Conservation (phyloP, 768 basidiomycete species). For the Termitomyces sp. region DNA sequence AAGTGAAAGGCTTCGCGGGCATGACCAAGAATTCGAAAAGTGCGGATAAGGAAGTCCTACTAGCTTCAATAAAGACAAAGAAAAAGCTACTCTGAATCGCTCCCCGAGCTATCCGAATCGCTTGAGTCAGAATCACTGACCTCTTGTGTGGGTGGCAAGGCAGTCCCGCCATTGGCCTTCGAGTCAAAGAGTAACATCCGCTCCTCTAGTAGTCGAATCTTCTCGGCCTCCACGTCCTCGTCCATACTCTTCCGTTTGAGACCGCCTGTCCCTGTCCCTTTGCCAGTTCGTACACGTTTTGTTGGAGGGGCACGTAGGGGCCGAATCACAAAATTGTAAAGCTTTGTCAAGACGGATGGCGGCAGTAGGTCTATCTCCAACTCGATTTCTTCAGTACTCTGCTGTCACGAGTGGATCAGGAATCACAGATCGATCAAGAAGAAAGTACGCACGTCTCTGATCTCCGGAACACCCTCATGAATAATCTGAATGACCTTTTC, state of each 20-base stretch:
- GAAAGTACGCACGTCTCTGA: constrained; percentile 73
- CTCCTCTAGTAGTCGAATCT: constrained; percentile 88
- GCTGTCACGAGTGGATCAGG: constrained; percentile 19
- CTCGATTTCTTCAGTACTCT: constrained; percentile 98
- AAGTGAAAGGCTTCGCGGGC: constrained; percentile 13
- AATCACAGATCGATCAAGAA: constrained; percentile 11
- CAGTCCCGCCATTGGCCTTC: constrained; percentile 37
- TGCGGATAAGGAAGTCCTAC: constrained; percentile 16
- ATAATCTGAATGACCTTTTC: constrained; percentile 95
- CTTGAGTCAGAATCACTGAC: constrained; percentile 82
- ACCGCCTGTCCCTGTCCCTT: constrained; percentile 86
- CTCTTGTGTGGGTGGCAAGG: constrained; percentile 39
- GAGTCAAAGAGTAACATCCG: constrained; percentile 83
- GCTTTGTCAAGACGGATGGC: constrained; percentile 79
- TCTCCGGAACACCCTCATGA: constrained; percentile 89
- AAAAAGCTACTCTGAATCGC: constrained; percentile 71
- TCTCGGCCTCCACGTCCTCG: constrained; percentile 93
- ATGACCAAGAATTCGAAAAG: constrained; percentile 12
- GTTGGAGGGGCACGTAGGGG: constrained; percentile 68
- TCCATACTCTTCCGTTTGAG: constrained; percentile 96
- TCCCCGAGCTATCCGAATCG: constrained; percentile 77
- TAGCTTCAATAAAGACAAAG: constrained; percentile 15
- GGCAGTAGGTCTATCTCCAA: constrained; percentile 95
- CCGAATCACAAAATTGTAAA: constrained; percentile 94
- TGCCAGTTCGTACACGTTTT: constrained; percentile 64